Base-by-base conservation (phyloP, 1,284 basidiomycete genomes). In the Boletus nobilissimus region DNA sequence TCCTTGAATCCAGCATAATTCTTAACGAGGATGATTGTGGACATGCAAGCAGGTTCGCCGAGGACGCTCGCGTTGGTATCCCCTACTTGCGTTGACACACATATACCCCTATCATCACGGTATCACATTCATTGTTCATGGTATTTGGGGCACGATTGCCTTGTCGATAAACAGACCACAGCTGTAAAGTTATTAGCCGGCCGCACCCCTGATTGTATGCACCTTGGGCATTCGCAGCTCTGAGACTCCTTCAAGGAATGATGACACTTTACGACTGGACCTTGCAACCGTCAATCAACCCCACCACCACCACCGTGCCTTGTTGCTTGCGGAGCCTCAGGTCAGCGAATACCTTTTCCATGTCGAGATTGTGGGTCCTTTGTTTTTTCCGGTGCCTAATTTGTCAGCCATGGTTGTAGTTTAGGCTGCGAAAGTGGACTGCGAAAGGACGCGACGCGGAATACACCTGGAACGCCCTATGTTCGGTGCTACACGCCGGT, bases 1-100 rank as follows among this genome's bases (percentile, higher is more conserved):
- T 51, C 67, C 9, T 88, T 85, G 10, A 46, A 46, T 46, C 11
- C 19, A 22, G 18, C 32, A 32, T 32, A 60, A 19, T 60, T 19
- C 29, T 5, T 34, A 34, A 34, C 57, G 4, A 11, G n/a, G 19
- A 8, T 34, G 60, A 62, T 34, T 62, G 34, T 62, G 60, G 19
- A 34, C 57, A 11, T 32, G 18, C n/a, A 19, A 32, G 54, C 6
- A 57, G 54, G 16, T 19, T 60, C 34, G 54, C 54, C 22, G 32
- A 34, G 57, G 19, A 60, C 10, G 57, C 32, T 60, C 32, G 57
- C n/a, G 9, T 60, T 34, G 57, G n/a, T 34, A 60, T 34, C 57
- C 22, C 34, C 8, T 60, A 60, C 32, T 32, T 60, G 54, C 13
- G 18, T 60, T 32, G 54, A 57, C 54, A n/a, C n/a, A 57, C n/a